phyloP scores from a whole-genome alignment of 2,329 filamentous ascomycete genomes.

The Aspergillus texensis region DNA sequence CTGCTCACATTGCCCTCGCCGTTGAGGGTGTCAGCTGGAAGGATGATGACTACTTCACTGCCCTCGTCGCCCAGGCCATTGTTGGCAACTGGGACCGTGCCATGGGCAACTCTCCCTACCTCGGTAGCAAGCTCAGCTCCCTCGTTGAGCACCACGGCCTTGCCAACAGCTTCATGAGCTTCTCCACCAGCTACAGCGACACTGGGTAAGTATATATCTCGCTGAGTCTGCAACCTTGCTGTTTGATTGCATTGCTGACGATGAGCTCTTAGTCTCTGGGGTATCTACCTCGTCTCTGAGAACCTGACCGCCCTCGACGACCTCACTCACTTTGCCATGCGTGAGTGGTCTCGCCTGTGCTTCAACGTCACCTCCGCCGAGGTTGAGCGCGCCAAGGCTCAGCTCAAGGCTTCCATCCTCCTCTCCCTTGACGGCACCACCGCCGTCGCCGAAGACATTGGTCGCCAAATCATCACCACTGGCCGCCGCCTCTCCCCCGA shows the following conservation, averaged over 20 bases:
- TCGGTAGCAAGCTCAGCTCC: conserved; percentile 96
- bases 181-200: conserved; percentile 99
- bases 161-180: conserved; percentile 99
- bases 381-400: conserved; percentile 97
- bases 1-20: conserved; percentile 96
- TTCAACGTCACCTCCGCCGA: conserved; percentile 85
- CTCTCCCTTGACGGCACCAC: conserved; percentile 97
- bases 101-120: conserved; percentile 95
- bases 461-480: conserved; percentile 96
- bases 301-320: conserved; percentile 87
- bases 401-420: conserved; percentile 97
- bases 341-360: conserved; percentile 95
- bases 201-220: conserved; percentile 71
- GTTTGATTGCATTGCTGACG: neutral
- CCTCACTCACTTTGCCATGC: conserved; percentile 95
- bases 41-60: conserved; percentile 98
- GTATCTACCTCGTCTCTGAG: conserved; percentile 97
- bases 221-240: neutral
- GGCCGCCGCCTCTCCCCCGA: conserved; percentile 86
- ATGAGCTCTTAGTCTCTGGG: conserved; percentile 77
- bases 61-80: conserved; percentile 94
- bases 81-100: conserved; percentile 99
- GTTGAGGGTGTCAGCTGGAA: conserved; percentile 99
- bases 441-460: conserved; percentile 96
- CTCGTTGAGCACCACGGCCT: conserved; percentile 93